A percentile compares a stretch with the other conserved stretches of the same genome.
These are phyloP conservation scores for Boletus edulis DNA, from an alignment of 768 basidiomycete species.

Conservation along the genomic window DNA sequence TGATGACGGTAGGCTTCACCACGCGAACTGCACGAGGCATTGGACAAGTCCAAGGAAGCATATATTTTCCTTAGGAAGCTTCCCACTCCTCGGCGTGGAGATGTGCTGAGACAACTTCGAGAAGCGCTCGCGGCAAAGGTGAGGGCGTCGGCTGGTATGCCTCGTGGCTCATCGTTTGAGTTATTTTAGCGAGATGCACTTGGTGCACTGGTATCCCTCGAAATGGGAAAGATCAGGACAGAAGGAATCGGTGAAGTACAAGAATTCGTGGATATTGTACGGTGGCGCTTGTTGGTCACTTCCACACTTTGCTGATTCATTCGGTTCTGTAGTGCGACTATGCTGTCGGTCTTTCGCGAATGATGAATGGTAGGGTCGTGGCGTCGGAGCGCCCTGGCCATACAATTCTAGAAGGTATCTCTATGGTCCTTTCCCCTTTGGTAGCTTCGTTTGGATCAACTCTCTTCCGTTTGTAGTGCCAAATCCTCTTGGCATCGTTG, in stretches of 20 bases:
- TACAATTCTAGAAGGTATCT: conserved; percentile 80
- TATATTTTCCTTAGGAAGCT: conserved; percentile 67
- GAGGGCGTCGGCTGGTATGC: conserved; percentile 1
- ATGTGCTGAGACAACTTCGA: conserved; percentile 84
- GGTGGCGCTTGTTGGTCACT: conserved; percentile 26
- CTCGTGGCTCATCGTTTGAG: conserved; percentile 9
- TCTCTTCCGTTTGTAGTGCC: conserved; percentile 55
- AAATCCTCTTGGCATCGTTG: conserved; percentile 79
- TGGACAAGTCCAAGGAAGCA: conserved; percentile 74
- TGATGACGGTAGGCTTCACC: conserved; percentile 56
- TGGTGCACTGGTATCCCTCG: conserved; percentile 80
- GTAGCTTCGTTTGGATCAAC: conserved; percentile 2
- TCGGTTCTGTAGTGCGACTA: conserved; percentile 73
- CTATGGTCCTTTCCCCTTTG: not conserved
- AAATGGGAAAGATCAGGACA: conserved; percentile 89
- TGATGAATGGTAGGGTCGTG: conserved; percentile 90
- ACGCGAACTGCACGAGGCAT: conserved; percentile 64
- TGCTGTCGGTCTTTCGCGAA: conserved; percentile 87
- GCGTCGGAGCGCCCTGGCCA: conserved; percentile 90
- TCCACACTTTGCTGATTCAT: conserved; percentile 7
- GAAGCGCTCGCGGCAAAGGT: conserved; percentile 80
- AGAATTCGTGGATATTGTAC: conserved; percentile 91
- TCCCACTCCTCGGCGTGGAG: conserved; percentile 86
- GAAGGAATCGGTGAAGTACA: conserved; percentile 94
- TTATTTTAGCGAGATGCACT: conserved; percentile 63